phyloP scores from a whole-genome alignment of 2,329 filamentous ascomycete genomes.

The Microsporum ferrugineum region DNA sequence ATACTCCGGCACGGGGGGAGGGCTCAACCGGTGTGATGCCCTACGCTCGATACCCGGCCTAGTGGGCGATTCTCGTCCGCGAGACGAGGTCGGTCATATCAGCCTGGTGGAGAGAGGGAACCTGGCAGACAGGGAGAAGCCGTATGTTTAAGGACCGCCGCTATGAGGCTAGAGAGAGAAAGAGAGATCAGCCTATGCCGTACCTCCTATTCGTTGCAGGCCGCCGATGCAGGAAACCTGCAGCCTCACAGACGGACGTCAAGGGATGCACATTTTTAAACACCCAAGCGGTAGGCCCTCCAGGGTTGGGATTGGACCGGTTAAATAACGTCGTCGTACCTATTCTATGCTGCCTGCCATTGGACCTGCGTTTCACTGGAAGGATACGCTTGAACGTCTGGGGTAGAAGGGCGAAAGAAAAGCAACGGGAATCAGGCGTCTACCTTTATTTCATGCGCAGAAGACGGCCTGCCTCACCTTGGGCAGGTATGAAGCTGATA shows the following conservation, averaged over 20 bases:
- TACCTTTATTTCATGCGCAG: constrained; percentile 4
- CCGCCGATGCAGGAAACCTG: neutral
- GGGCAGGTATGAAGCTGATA: constrained; percentile 19
- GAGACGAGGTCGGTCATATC: neutral
- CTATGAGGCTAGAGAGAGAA: neutral
- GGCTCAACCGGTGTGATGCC: neutral
- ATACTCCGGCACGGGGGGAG: neutral
- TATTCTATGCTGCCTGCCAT: neutral
- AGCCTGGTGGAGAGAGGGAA: neutral
- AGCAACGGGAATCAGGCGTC: constrained; percentile 16
- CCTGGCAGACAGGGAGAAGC: neutral
- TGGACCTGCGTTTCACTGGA: neutral
- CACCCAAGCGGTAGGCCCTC: neutral
- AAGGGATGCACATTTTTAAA: neutral
- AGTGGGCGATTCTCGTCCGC: neutral
- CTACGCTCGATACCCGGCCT: neutral
- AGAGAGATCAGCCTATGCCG: neutral
- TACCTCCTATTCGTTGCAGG: neutral
- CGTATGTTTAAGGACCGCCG: neutral
- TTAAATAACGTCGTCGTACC: neutral
- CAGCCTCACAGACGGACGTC: neutral
- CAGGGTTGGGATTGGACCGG: neutral
- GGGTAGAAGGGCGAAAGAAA: constrained; percentile 3
- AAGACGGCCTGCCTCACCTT: constrained; percentile 30
- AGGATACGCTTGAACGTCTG: constrained; percentile 2